Base-by-base conservation (phyloP, 805 yeast genomes). In the Starmerella potacharoeniae region DNA sequence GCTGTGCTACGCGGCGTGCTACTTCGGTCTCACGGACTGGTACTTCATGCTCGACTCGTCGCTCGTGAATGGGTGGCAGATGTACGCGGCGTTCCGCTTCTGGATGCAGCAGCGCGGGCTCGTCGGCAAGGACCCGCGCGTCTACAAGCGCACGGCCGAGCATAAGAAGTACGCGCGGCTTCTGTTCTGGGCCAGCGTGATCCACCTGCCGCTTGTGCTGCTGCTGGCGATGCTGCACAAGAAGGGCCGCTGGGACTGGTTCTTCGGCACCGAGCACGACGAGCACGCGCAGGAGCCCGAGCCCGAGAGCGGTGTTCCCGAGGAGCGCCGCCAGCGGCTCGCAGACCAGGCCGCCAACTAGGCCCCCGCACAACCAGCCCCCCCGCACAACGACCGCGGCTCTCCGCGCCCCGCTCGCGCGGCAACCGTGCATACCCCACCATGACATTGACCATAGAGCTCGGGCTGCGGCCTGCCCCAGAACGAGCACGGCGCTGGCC, bases 191-290 rank as follows among this genome's bases (percentile, higher is more conserved):
- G 87, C 95, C 41, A 84, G 95, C 31, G 96, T 93, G 1, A 81
- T 91, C 82, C 97, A 93, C 63, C 72, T 93, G 47, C 98, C 99
- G 0, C 90, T 85, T 0, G 84, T 95, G 14, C 72, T 93, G 53
- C 83, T 89, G 17, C 72, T 93, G 57, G 97, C 97, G 1, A 91
- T 93, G 89, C 68, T 93, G 51, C 97, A 93, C 69, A 93, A 93
- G 70, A 83, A 83, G 67, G 96, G 96, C 6, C 88, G 89, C 67
- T 91, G 97, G 97, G 95, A 89, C 66, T 76, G 86, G 74, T 63
- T 83, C 2, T 61, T 58, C 33, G 60, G 43, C 9, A 3, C 37
- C 22, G 48, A 43, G 17, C 16, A 28, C 16, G 11, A 39, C 16
- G 48, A 46, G 9, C 41, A 30, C 35, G 39, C 35, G n/a, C 43